A percentile compares a stretch with the other conserved stretches of the same genome.
These are phyloP conservation scores for Dispira parvispora DNA, from an alignment of 192 early-diverging fungal genomes.

Conservation along the genomic window DNA sequence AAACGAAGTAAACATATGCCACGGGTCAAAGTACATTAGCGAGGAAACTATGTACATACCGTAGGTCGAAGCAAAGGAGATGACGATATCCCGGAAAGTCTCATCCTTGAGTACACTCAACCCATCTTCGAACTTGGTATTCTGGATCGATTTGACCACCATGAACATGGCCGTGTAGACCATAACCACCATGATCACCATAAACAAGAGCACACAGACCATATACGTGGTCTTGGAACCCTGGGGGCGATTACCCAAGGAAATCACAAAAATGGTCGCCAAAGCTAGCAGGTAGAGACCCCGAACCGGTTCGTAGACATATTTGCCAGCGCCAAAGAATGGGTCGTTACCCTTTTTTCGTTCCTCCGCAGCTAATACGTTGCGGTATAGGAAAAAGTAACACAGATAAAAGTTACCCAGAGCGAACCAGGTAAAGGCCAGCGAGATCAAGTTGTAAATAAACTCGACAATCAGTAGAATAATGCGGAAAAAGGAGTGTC, in stretches of 20 bases:
- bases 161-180: conserved; percentile 52
- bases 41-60: conserved; percentile 66
- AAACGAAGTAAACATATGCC: conserved; percentile 81
- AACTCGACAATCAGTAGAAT: conserved; percentile 60
- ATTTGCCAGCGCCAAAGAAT: conserved; percentile 39
- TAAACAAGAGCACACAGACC: conserved; percentile 62
- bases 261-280: conserved; percentile 67
- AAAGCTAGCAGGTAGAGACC: conserved; percentile 66
- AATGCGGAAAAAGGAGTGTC: conserved; percentile 56
- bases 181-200: conserved; percentile 73
- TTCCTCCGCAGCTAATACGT: conserved; percentile 15
- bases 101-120: conserved; percentile 23
- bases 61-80: conserved; percentile 67
- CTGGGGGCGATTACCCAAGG: conserved; percentile 93
- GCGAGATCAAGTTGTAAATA: conserved; percentile 59
- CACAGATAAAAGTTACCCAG: conserved; percentile 82
- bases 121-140: conserved; percentile 26
- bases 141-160: conserved; percentile 28
- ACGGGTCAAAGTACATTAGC: conserved; percentile 70
- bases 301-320: conserved; percentile 48
- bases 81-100: conserved; percentile 61
- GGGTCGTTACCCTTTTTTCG: conserved; percentile 24
- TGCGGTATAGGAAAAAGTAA: conserved; percentile 65
- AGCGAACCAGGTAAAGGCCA: conserved; percentile 83
- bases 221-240: conserved; percentile 68